Conservation (phyloP, 441 rosid species). For the Viola pubescens region DNA sequence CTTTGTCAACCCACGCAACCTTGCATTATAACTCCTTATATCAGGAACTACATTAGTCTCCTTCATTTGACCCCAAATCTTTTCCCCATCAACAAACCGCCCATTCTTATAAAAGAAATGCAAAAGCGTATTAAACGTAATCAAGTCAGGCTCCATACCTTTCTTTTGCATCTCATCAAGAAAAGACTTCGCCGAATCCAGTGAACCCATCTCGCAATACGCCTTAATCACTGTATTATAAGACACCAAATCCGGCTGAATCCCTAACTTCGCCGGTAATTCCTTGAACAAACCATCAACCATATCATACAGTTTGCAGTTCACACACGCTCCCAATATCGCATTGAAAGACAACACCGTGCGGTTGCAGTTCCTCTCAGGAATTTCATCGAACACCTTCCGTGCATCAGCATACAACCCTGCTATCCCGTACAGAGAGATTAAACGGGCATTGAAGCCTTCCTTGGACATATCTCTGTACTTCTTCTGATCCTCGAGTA, state of each 20-base stretch:
- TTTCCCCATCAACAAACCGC: slow-evolving; percentile 40
- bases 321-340: slow-evolving; percentile 46
- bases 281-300: slow-evolving; percentile 34
- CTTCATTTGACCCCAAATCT: slow-evolving; percentile 46
- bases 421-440: slow-evolving; percentile 33
- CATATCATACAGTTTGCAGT: slow-evolving; percentile 43
- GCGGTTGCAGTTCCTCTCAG: slow-evolving; percentile 33
- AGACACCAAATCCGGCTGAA: slow-evolving; percentile 42
- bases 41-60: slow-evolving; percentile 36
- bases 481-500: slow-evolving; percentile 49
- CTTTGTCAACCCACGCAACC: slow-evolving; percentile 40
- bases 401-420: slow-evolving; percentile 38
- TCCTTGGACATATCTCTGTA: slow-evolving; percentile 41
- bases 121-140: slow-evolving; percentile 47
- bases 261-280: slow-evolving; percentile 37
- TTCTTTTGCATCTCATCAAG: slow-evolving; percentile 50
- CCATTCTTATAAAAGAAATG: slow-evolving; percentile 34
- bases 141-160: slow-evolving; percentile 38
- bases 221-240: slow-evolving; percentile 53
- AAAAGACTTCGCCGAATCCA: slow-evolving; percentile 29
- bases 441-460: slow-evolving; percentile 37
- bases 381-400: slow-evolving; percentile 67
- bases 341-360: slow-evolving; percentile 61
- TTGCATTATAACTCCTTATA: slow-evolving; percentile 49
- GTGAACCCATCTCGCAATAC: slow-evolving; percentile 38